phyloP scores from a whole-genome alignment of 495 filamentous ascomycete genomes.

The Aspergillus hancockii region DNA sequence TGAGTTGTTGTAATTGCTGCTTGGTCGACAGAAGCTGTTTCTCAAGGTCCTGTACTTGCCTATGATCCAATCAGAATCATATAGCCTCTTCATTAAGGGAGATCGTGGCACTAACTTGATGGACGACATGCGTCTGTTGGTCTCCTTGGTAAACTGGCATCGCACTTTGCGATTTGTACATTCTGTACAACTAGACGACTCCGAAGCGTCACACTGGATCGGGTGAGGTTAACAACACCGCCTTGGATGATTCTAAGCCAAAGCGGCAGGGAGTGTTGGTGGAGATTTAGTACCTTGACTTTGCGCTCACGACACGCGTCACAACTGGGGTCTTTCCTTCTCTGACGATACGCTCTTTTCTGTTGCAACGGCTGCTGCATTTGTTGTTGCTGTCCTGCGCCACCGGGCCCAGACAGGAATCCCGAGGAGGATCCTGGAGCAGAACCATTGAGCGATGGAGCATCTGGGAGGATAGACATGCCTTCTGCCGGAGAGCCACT shows the following conservation, averaged over 20 bases:
- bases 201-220: conserved; percentile 85
- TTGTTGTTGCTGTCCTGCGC: conserved; percentile 42
- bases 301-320: conserved; percentile 97
- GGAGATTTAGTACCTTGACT: conserved; percentile 69
- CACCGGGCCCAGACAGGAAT: conserved; percentile 46
- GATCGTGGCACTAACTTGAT: conserved; percentile 67
- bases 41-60: conserved; percentile 94
- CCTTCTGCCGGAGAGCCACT: conserved; percentile 44
- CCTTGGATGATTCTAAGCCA: conserved; percentile 9
- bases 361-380: conserved; percentile 61
- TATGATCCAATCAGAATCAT: conserved; percentile 30
- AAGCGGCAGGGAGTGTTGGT: neutral
- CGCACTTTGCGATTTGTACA: conserved; percentile 93
- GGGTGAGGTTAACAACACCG: conserved; percentile 5
- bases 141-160: conserved; percentile 99
- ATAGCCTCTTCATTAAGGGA: conserved; percentile 9
- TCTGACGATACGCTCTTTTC: conserved; percentile 91
- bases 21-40: conserved; percentile 79
- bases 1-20: conserved; percentile 70
- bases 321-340: conserved; percentile 95
- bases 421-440: conserved; percentile 38
- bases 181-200: conserved; percentile 93
- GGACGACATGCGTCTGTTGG: conserved; percentile 96
- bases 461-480: conserved; percentile 34
- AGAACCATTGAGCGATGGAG: conserved; percentile 35